These are phyloP conservation scores for Avena atlantica DNA, from an alignment of 176 grass and related monocot species.

Conservation along the genomic window DNA sequence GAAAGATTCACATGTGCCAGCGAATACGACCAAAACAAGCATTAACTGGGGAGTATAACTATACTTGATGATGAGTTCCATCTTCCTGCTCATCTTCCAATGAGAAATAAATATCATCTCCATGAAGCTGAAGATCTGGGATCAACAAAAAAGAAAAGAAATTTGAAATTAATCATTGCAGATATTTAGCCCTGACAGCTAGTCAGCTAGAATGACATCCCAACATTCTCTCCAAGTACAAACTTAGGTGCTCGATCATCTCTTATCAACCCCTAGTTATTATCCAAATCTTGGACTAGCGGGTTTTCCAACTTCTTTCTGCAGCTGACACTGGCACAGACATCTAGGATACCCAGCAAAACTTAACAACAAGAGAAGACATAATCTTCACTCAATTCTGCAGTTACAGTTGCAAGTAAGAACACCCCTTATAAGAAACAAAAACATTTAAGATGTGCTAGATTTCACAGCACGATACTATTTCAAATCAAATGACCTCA, in stretches of 20 bases:
- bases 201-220: not conserved
- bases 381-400: not conserved
- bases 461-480: not conserved
- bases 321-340: not conserved
- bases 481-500: not conserved
- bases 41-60: slow-evolving; percentile 37
- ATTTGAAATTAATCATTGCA: not conserved
- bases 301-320: not conserved
- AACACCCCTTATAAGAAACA: not conserved
- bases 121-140: slow-evolving; percentile 94
- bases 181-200: not conserved
- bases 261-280: slow-evolving; percentile 6
- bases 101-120: slow-evolving; percentile 95
- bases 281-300: slow-evolving; percentile 11
- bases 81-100: slow-evolving; percentile 93
- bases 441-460: not conserved
- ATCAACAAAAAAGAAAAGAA: slow-evolving; percentile 32
- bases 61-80: slow-evolving; percentile 74
- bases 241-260: not conserved
- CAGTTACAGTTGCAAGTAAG: not conserved
- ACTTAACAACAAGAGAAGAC: not conserved
- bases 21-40: slow-evolving; percentile 25
- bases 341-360: not conserved
- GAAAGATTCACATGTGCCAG: not conserved
- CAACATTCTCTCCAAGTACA: not conserved